phyloP scores from a whole-genome alignment of 225 moss, liverwort and hornwort species.

The Ulota crispa region DNA sequence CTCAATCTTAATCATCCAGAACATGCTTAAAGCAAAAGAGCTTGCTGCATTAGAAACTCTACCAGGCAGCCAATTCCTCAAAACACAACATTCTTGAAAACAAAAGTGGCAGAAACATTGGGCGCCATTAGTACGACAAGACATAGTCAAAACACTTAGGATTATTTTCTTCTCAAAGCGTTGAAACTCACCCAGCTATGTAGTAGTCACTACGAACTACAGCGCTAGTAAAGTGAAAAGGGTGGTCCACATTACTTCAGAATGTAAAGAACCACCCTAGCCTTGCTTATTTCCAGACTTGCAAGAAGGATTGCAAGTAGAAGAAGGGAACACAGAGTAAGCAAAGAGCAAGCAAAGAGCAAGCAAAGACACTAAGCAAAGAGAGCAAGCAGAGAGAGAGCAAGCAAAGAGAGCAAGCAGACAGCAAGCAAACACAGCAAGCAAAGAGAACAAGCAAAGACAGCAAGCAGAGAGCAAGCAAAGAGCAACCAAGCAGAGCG shows the following conservation, averaged over 20 bases:
- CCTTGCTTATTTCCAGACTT: not conserved
- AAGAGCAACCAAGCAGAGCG: not conserved
- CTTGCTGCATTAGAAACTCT: constrained; percentile 8
- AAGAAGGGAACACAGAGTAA: not conserved
- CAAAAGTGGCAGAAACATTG: too few species aligned
- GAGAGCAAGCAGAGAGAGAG: too few species aligned
- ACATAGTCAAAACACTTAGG: not conserved
- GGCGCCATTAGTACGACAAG: too few species aligned
- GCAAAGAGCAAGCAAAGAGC: too few species aligned
- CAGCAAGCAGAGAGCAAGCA: not conserved
- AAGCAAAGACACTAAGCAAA: too few species aligned
- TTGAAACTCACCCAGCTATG: not conserved
- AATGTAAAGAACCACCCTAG: constrained; percentile 4
- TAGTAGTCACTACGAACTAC: not conserved
- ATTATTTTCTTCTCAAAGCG: not conserved
- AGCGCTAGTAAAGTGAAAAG: not conserved
- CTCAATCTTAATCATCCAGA: not conserved
- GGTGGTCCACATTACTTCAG: not conserved
- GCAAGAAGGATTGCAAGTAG: constrained; percentile 18
- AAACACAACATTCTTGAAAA: not conserved
- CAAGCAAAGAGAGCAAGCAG: not conserved
- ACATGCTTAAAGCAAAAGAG: not conserved
- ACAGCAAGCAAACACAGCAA: not conserved
- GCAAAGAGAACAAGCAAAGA: not conserved
- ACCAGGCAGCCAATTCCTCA: not conserved